These are phyloP conservation scores for Hanseniaspora jakobsenii DNA, from an alignment of 805 yeast genomes.

Conservation along the genomic window DNA sequence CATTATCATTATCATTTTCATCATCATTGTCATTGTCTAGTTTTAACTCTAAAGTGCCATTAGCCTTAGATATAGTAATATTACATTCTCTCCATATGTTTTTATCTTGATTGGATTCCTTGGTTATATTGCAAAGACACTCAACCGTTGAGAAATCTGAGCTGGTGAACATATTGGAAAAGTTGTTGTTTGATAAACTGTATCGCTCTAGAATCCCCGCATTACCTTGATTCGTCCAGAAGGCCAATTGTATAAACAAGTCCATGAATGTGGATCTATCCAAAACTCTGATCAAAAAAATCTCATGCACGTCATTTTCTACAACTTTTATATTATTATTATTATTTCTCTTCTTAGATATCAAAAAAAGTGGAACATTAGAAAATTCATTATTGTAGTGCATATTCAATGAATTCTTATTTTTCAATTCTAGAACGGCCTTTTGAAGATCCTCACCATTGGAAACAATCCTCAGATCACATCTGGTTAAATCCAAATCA, in stretches of 20 bases:
- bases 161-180: no score
- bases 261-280: conserved; percentile 29
- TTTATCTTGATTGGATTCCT: no score
- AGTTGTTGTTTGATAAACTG: conserved; percentile 1
- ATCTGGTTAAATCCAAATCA: background rate
- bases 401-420: no score
- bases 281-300: conserved; percentile 9
- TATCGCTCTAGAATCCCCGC: conserved; percentile 33
- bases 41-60: background rate
- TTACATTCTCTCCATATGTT: background rate
- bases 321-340: no score
- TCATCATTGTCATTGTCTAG: no score
- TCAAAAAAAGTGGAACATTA: conserved; percentile 10
- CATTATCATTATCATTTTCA: no score
- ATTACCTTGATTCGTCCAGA: conserved; percentile 47
- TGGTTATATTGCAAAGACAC: no score
- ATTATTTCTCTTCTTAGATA: background rate
- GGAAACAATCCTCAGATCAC: conserved; percentile 1
- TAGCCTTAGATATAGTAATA: background rate
- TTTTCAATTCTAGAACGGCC: background rate
- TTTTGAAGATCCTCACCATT: background rate
- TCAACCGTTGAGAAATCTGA: no score
- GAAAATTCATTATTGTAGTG: background rate
- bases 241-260: conserved; percentile 36
- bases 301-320: no score